phyloP scores from a whole-genome alignment of 1,284 basidiomycete species.

The Ceratobasidium sp. region DNA sequence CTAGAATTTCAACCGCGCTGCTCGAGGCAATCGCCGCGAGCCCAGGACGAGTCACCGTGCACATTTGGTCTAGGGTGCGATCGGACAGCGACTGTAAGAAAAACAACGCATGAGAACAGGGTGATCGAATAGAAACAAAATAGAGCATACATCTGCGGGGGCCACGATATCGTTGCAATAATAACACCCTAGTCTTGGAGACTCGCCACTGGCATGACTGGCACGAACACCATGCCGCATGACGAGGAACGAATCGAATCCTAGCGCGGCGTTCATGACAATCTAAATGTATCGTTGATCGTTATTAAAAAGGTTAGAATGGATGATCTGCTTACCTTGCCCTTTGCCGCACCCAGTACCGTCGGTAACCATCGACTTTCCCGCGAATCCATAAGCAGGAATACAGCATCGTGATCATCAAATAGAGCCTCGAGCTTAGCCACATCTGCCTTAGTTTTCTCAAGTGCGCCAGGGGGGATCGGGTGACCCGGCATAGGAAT shows the following conservation, averaged over 20 bases:
- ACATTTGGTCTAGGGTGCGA: constrained; percentile 98
- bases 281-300: constrained; percentile 65
- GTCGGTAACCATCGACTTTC: constrained; percentile 98
- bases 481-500: constrained; percentile 99
- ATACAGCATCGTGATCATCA: constrained; percentile 89
- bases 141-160: constrained; percentile 84
- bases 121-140: not conserved
- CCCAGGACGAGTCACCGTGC: constrained; percentile 97
- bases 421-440: constrained; percentile 81
- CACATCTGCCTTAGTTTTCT: constrained; percentile 77
- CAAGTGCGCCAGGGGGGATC: constrained; percentile 70
- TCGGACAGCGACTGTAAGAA: constrained; percentile 85
- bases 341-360: constrained; percentile 84
- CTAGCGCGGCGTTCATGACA: constrained; percentile 94
- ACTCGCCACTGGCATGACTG: constrained; percentile 57
- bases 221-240: constrained; percentile 92
- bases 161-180: constrained; percentile 99
- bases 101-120: not conserved
- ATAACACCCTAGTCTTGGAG: constrained; percentile 84
- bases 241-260: constrained; percentile 96
- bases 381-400: constrained; percentile 97
- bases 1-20: constrained; percentile 92
- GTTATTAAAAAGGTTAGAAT: not conserved
- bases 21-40: constrained; percentile 93
- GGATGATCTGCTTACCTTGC: constrained; percentile 71